Percentiles rank a stretch among this genome's conserved stretches.
Conservation (phyloP, 2,329 filamentous ascomycete species). For the Furcasterigmium furcatum region DNA sequence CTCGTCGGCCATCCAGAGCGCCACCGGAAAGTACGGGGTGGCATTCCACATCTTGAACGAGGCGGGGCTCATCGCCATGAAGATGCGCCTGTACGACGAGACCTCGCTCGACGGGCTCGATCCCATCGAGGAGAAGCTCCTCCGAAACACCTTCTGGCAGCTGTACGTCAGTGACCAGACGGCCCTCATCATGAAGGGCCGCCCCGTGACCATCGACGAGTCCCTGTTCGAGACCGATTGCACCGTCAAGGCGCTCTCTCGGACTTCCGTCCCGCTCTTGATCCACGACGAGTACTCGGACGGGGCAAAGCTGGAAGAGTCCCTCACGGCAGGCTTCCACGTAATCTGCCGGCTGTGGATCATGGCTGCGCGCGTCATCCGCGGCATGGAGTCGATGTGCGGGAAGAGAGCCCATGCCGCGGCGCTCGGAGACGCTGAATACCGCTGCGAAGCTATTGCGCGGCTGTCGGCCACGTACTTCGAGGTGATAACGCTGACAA, state of each 20-base stretch:
- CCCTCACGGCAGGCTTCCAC: conserved; percentile 28
- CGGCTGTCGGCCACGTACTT: neutral
- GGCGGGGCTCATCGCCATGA: conserved; percentile 35
- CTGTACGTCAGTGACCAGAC: conserved; percentile 36
- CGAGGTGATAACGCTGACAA: conserved; percentile 3
- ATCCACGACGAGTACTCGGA: conserved; percentile 8
- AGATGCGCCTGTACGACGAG: conserved; percentile 38
- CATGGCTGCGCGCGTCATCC: neutral
- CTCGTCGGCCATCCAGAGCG: conserved; percentile 39
- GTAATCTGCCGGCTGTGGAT: conserved; percentile 29
- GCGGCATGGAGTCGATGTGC: neutral
- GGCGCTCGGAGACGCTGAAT: neutral
- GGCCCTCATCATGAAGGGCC: conserved; percentile 32
- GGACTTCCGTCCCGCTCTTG: neutral
- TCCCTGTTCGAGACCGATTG: conserved; percentile 37
- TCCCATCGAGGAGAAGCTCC: conserved; percentile 33
- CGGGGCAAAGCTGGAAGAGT: conserved; percentile 5
- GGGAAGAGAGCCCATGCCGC: neutral
- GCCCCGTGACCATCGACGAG: conserved; percentile 41
- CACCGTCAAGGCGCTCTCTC: conserved; percentile 12
- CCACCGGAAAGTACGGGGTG: conserved; percentile 8
- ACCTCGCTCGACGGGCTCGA: conserved; percentile 26
- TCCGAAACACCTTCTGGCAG: conserved; percentile 34
- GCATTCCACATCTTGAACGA: conserved; percentile 37
- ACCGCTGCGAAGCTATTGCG: neutral